A percentile compares a stretch with the other conserved stretches of the same genome.
Conservation (phyloP, 148 eudicot species). For the Dianthus caryophyllus region DNA sequence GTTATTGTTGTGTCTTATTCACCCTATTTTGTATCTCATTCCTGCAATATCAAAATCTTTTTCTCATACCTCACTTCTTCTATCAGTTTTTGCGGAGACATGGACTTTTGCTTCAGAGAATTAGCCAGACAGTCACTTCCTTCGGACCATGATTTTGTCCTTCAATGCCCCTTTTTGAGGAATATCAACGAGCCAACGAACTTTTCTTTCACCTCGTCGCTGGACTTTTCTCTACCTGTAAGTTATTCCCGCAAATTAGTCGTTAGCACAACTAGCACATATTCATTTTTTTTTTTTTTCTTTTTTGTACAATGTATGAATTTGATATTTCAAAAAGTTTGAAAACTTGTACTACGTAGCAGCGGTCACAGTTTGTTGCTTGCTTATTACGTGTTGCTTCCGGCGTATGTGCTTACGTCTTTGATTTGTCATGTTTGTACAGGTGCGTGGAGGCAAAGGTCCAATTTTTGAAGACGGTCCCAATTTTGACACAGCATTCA, state of each 20-base stretch:
- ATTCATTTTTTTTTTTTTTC: too few species aligned
- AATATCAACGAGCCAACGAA: constrained; percentile 87
- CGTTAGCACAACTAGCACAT: background rate
- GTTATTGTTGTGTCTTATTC: background rate
- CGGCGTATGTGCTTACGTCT: background rate
- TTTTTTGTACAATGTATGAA: too few species aligned
- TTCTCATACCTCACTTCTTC: constrained; percentile 9
- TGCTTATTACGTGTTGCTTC: constrained; percentile 3
- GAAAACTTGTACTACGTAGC: too few species aligned
- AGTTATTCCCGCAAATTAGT: constrained; percentile 27
- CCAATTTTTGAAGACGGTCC: constrained; percentile 99
- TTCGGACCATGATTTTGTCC: constrained; percentile 42
- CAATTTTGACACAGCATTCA: constrained; percentile 79
- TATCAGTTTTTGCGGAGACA: constrained; percentile 23
- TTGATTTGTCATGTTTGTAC: constrained; percentile 13
- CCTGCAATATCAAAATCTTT: background rate
- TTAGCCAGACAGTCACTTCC: constrained; percentile 41
- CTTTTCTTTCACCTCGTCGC: constrained; percentile 62
- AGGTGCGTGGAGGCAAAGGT: constrained; percentile 73
- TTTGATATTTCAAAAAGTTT: background rate
- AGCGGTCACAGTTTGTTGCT: too few species aligned
- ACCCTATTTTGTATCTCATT: background rate
- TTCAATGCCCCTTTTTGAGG: constrained; percentile 78
- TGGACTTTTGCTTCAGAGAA: constrained; percentile 57
- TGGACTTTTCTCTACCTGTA: constrained; percentile 68